Evolutionary conservation across 441 rosid genomes (phyloP), one percentile per base, ranked within the genome.

Genomic region (Brassica balearica): DNA sequence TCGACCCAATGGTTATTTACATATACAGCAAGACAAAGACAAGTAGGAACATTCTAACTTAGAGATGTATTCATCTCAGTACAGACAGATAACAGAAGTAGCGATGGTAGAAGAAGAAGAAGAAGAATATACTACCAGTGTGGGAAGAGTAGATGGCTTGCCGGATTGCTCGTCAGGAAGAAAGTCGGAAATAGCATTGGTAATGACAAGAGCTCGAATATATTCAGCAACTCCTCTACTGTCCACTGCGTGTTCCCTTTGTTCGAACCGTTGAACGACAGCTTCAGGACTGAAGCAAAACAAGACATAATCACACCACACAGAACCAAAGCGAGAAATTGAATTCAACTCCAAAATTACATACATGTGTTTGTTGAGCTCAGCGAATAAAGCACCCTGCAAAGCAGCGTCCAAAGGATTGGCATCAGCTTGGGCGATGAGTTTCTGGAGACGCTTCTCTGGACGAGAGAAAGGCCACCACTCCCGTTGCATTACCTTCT

Each of bases 191-290:
- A 96, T 87, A 56, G 94, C 88, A 89, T 92, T 85, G 9, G 97
- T 93, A 41, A 82, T 77, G 19, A 93, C 94, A 72, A 93, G 93
- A 55, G 97, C 98, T 72, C 91, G 84, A 46, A 96, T 87, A 85
- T 96, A 96, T 62, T 96, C 99, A 5, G 86, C 95, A 51, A 93
- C 98, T 41, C 97, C 98, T 85, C 83, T 86, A 74, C 98, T 93
- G 63, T 92, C 98, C 17, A 87, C 91, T 0, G 92, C 88, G 79
- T 89, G 92, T 65, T 91, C 92, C 82, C 96, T 91, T 80, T 86
- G 93, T 63, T 93, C 99, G 56, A 93, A 93, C 68, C 97, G 87
- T 85, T 84, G 87, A 59, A 96, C 86, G 11, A 92, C 97, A 63
- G 97, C 84, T 85, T 93, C 98, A 1, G 98, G 98, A 80, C 98